phyloP scores from a whole-genome alignment of 179 eudicot genomes.

The Camellia oleifera region DNA sequence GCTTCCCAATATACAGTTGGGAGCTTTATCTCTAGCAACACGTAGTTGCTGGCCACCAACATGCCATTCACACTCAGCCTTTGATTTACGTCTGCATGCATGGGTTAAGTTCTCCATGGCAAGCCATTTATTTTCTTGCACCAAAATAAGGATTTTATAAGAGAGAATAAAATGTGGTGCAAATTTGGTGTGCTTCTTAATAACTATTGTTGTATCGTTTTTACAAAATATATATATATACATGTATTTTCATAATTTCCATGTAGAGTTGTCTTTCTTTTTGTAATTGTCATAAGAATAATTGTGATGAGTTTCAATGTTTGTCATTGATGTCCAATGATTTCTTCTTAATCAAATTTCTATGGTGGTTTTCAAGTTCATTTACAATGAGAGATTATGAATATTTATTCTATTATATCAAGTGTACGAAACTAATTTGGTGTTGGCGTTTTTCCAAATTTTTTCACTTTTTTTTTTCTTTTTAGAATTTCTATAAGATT shows the following conservation, averaged over 20 bases:
- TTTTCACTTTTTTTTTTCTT: too few species aligned
- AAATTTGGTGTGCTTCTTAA: background rate
- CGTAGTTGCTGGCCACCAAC: conserved; percentile 41
- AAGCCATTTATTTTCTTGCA: background rate
- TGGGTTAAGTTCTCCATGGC: background rate
- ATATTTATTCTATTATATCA: too few species aligned
- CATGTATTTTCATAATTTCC: background rate
- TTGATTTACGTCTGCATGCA: conserved; percentile 1
- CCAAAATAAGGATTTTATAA: background rate
- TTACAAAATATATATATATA: too few species aligned
- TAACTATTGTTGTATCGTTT: background rate
- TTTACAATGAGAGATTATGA: background rate
- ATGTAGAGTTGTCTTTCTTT: background rate
- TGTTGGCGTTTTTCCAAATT: too few species aligned
- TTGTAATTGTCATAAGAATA: background rate
- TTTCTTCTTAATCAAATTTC: background rate
- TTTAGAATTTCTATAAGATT: too few species aligned
- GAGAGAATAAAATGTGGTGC: background rate
- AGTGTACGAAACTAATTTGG: too few species aligned
- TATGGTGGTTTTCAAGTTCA: background rate
- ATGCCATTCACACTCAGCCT: conserved; percentile 43
- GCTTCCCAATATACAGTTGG: conserved; percentile 29
- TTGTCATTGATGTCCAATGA: background rate
- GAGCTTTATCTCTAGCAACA: conserved; percentile 31
- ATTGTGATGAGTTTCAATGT: background rate